Percentiles rank a stretch among this genome's conserved stretches.
These are phyloP conservation scores for Cyclotella choctawhatcheeana DNA, from an alignment of 108 stramenopile species.

Conservation along the genomic window DNA sequence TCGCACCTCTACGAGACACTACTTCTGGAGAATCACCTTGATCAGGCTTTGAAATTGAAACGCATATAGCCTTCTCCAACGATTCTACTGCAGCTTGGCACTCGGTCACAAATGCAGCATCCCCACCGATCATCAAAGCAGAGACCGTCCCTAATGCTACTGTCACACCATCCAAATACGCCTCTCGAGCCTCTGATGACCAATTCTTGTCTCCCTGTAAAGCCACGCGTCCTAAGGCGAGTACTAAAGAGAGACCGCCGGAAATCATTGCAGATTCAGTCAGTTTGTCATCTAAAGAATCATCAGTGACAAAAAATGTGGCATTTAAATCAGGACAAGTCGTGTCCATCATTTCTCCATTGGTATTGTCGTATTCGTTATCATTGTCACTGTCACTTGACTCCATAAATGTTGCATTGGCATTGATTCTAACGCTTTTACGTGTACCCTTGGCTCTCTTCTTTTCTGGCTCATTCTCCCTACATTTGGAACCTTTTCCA, in stretches of 20 bases:
- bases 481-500: slow-evolving; percentile 9
- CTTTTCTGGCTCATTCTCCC: slow-evolving; percentile 15
- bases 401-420: slow-evolving; percentile 11
- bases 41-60: slow-evolving; percentile 5
- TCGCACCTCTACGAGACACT: neutral
- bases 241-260: slow-evolving; percentile 34
- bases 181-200: slow-evolving; percentile 72
- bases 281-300: slow-evolving; percentile 13
- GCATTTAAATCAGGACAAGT: neutral
- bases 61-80: slow-evolving; percentile 39
- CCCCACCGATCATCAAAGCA: slow-evolving; percentile 40
- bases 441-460: neutral
- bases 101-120: slow-evolving; percentile 1
- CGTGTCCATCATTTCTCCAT: too few relatives aligned
- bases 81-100: slow-evolving; percentile 23
- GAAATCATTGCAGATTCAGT: slow-evolving; percentile 33
- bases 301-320: slow-evolving; percentile 22
- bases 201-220: slow-evolving; percentile 67
- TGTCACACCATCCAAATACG: slow-evolving; percentile 57
- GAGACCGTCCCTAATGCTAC: slow-evolving; percentile 54
- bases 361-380: slow-evolving; percentile 6
- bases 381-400: slow-evolving; percentile 19
- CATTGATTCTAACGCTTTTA: slow-evolving; percentile 37
- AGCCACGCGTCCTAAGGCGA: slow-evolving; percentile 37
- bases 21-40: neutral